These are phyloP conservation scores for Eucalyptus paniculata DNA, from an alignment of 345 rosid species.

Conservation along the genomic window DNA sequence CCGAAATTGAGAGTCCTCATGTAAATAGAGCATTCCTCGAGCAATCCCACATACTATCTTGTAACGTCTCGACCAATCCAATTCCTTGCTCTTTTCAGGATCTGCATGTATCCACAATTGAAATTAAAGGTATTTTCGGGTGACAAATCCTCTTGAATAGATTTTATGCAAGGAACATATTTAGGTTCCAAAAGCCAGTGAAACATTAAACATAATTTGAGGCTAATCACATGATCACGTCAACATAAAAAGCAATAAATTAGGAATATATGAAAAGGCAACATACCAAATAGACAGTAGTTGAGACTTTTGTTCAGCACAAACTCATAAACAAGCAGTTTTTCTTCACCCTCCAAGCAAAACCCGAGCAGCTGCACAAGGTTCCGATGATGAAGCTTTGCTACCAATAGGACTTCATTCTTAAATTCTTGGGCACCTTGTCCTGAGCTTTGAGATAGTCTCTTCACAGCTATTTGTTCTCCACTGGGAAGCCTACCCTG, in stretches of 20 bases:
- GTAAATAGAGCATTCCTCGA: conserved; percentile 10
- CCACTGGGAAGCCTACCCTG: neutral
- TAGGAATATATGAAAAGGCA: neutral
- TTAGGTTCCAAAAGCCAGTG: neutral
- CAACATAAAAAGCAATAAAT: neutral
- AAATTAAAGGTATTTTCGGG: accelerated
- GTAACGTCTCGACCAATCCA: conserved; percentile 7
- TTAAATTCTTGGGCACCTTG: neutral
- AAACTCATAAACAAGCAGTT: conserved; percentile 35
- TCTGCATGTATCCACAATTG: neutral
- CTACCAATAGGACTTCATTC: conserved; percentile 31
- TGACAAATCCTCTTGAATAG: accelerated
- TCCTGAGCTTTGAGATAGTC: neutral
- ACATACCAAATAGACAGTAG: conserved; percentile 4
- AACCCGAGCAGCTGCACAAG: conserved; percentile 30
- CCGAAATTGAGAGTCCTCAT: conserved; percentile 6
- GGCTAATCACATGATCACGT: too few relatives aligned
- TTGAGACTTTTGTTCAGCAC: conserved; percentile 35
- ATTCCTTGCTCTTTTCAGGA: neutral
- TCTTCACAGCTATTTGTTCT: neutral
- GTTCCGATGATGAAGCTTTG: conserved; percentile 38
- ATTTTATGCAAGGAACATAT: neutral
- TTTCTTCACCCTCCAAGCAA: conserved; percentile 32
- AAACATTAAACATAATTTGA: neutral
- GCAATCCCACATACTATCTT: conserved; percentile 6